Evolutionary conservation across 495 filamentous ascomycete genomes (phyloP).

Genomic region (Ramalina peruviana): DNA sequence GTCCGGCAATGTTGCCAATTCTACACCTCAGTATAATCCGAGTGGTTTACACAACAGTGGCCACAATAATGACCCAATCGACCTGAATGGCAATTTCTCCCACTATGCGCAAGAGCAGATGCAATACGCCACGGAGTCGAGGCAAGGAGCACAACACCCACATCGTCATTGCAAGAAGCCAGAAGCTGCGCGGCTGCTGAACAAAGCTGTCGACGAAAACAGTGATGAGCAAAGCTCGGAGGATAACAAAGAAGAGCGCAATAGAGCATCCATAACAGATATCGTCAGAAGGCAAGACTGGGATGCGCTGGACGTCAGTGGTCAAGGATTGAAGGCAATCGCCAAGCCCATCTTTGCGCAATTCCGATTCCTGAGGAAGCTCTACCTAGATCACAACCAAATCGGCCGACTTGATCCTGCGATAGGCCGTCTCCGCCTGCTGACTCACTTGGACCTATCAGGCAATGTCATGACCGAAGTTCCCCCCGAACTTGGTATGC

Average conservation of each 20-base stretch:
- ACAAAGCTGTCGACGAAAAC: conserved; percentile 44
- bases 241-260: conserved; percentile 43
- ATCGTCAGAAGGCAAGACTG: conserved; percentile 64
- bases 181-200: conserved; percentile 37
- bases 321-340: conserved; percentile 76
- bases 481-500: conserved; percentile 90
- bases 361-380: conserved; percentile 73
- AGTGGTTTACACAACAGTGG: conserved; percentile 65
- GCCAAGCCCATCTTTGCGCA: conserved; percentile 59
- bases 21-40: conserved; percentile 63
- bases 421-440: conserved; percentile 65
- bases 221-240: conserved; percentile 49
- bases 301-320: conserved; percentile 83
- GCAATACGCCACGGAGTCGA: conserved; percentile 58
- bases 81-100: conserved; percentile 45
- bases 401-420: conserved; percentile 58
- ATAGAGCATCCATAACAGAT: conserved; percentile 41
- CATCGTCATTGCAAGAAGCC: conserved; percentile 39
- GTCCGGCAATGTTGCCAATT: conserved; percentile 53
- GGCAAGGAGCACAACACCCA: conserved; percentile 47
- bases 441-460: conserved; percentile 74
- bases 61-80: conserved; percentile 40
- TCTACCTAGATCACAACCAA: conserved; percentile 87
- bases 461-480: conserved; percentile 72
- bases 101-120: conserved; percentile 88